Evolutionary conservation across 2,329 filamentous ascomycete species (phyloP).

Genomic region (Cryphonectria radicalis): DNA sequence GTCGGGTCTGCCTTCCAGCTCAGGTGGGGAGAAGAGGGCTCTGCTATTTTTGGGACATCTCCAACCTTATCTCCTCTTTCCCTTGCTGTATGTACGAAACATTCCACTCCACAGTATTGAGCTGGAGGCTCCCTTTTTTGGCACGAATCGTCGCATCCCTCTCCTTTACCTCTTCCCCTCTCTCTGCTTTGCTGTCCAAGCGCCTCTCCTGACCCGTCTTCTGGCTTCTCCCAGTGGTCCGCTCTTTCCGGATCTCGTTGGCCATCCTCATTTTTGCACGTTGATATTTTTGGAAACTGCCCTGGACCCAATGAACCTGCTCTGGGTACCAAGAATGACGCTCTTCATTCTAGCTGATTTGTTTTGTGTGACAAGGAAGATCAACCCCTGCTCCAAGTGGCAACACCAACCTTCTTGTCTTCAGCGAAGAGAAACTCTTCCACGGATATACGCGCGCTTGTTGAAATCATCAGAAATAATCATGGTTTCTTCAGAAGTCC

Average conservation of each 20-base stretch:
- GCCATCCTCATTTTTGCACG: background rate
- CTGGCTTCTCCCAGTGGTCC: background rate
- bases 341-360: background rate
- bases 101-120: background rate
- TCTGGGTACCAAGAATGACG: background rate
- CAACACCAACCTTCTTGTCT: background rate
- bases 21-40: conserved; percentile 8
- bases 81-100: background rate
- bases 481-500: conserved; percentile 11
- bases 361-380: background rate
- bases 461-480: background rate
- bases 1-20: conserved; percentile 17
- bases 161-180: background rate
- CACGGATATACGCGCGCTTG: background rate
- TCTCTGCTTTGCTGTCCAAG: background rate
- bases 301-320: background rate
- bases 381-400: background rate
- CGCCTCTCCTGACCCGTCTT: background rate
- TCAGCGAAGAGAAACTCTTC: background rate
- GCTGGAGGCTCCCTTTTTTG: background rate
- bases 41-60: background rate
- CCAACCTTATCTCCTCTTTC: conserved; percentile 17
- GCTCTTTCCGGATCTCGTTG: background rate
- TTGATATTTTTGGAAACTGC: background rate
- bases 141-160: background rate